A percentile compares a stretch with the other conserved stretches of the same genome.
Conservation (phyloP, 768 basidiomycete genomes). For the Psilocybe cyanescens region DNA sequence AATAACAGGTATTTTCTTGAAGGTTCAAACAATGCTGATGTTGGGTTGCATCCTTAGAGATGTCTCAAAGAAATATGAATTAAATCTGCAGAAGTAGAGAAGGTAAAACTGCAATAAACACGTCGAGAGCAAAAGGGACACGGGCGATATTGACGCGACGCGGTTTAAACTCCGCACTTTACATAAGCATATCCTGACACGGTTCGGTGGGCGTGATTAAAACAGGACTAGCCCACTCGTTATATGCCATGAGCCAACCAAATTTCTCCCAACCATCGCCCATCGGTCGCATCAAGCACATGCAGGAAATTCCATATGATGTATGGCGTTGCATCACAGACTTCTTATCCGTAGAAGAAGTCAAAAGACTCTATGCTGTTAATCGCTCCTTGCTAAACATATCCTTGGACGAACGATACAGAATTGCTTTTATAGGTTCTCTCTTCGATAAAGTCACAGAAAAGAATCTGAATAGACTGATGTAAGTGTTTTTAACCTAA, state of each 20-base stretch:
- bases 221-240: too few relatives aligned
- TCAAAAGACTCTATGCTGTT: conserved; percentile 11
- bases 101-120: too few relatives aligned
- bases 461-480: conserved; percentile 8
- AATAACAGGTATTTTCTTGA: too few relatives aligned
- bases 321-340: conserved; percentile 20
- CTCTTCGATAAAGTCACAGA: conserved; percentile 1
- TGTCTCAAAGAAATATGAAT: too few relatives aligned
- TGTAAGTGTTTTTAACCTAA: conserved; percentile 1
- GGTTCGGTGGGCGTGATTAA: too few relatives aligned
- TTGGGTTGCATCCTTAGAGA: too few relatives aligned
- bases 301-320: conserved; percentile 23
- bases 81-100: too few relatives aligned
- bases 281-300: not conserved
- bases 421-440: conserved; percentile 9
- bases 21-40: too few relatives aligned
- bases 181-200: too few relatives aligned
- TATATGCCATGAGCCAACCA: not conserved
- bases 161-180: too few relatives aligned
- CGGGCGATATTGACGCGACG: too few relatives aligned
- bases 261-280: not conserved
- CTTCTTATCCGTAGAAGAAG: conserved; percentile 14
- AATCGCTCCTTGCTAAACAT: conserved; percentile 21
- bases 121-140: too few relatives aligned
- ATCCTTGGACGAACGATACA: conserved; percentile 26